Conservation (phyloP, 495 filamentous ascomycete species). For the Haplographium delicatum region DNA sequence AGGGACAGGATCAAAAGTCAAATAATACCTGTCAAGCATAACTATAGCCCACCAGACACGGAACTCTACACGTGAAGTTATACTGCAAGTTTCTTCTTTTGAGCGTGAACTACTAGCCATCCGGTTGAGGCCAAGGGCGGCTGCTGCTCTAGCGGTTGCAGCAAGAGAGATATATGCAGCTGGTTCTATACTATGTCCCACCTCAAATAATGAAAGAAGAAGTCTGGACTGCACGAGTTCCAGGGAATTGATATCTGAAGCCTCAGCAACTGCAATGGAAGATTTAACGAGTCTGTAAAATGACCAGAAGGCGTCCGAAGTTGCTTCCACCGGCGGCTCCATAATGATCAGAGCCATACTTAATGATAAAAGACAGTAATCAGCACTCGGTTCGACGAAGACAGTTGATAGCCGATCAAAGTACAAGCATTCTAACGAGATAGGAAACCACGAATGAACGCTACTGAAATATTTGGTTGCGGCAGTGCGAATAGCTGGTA, state of each 20-base stretch:
- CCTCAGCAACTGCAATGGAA: slow-evolving; percentile 33
- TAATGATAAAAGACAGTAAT: slow-evolving; percentile 40
- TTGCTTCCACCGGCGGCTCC: slow-evolving; percentile 13
- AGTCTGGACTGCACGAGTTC: slow-evolving; percentile 34
- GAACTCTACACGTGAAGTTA: too few relatives aligned
- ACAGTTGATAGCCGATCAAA: slow-evolving; percentile 26
- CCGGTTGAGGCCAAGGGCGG: slow-evolving; percentile 10
- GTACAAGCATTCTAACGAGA: slow-evolving; percentile 40
- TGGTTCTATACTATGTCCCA: slow-evolving; percentile 40
- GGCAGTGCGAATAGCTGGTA: slow-evolving; percentile 24
- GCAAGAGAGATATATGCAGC: slow-evolving; percentile 35
- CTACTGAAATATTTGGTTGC: slow-evolving; percentile 28
- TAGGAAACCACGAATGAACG: slow-evolving; percentile 42
- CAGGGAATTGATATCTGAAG: slow-evolving; percentile 33
- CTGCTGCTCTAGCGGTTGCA: slow-evolving; percentile 12
- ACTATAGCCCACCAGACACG: slow-evolving; percentile 23
- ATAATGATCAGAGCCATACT: slow-evolving; percentile 37
- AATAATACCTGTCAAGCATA: slow-evolving; percentile 15
- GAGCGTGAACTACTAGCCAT: neutral
- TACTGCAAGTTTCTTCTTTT: slow-evolving; percentile 5
- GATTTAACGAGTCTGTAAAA: slow-evolving; percentile 39
- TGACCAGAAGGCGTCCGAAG: slow-evolving; percentile 22
- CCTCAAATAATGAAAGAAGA: slow-evolving; percentile 39
- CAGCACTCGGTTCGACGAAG: slow-evolving; percentile 33
- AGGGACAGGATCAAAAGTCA: neutral